These are phyloP conservation scores for Lentinus tigrinus DNA, from an alignment of 768 basidiomycete genomes.

Conservation along the genomic window DNA sequence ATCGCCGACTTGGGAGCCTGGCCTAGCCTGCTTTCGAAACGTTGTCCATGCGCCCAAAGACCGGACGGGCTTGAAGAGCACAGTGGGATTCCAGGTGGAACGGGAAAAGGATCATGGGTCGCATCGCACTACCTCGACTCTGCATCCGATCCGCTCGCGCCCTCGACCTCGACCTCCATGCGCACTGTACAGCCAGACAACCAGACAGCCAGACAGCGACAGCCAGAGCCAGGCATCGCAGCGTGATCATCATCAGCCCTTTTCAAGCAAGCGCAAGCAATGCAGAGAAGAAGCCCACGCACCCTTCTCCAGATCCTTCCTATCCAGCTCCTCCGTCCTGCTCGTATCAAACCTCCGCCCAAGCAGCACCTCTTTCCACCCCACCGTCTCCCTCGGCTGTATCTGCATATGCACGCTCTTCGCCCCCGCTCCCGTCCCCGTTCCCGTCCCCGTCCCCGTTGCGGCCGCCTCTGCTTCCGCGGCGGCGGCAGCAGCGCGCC, in stretches of 20 bases:
- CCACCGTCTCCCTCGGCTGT: conserved; percentile 16
- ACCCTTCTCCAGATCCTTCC: conserved; percentile 28
- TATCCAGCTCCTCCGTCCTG: conserved; percentile 24
- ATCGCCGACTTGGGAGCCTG: too few relatives aligned
- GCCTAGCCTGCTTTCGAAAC: too few relatives aligned
- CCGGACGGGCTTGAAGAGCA: too few relatives aligned
- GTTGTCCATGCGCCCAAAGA: too few relatives aligned
- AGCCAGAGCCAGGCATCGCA: not conserved
- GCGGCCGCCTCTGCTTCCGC: not conserved
- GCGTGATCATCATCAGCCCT: not conserved
- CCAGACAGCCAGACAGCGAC: not conserved
- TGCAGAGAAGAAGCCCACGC: conserved; percentile 1
- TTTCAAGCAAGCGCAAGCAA: not conserved
- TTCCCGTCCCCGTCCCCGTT: not conserved
- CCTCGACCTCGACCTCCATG: conserved; percentile 11
- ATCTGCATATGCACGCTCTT: not conserved
- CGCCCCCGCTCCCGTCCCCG: not conserved
- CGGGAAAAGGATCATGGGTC: too few relatives aligned
- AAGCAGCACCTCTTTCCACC: conserved; percentile 31
- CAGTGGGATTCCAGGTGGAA: too few relatives aligned
- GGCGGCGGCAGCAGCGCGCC: conserved; percentile 9
- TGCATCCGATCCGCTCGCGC: not conserved
- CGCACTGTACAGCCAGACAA: conserved; percentile 4
- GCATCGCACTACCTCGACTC: not conserved
- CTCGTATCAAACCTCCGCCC: conserved; percentile 19